Percentiles rank a stretch among this genome's conserved stretches.
Conservation (phyloP, 129 eudicot genomes). For the Arctium lappa region DNA sequence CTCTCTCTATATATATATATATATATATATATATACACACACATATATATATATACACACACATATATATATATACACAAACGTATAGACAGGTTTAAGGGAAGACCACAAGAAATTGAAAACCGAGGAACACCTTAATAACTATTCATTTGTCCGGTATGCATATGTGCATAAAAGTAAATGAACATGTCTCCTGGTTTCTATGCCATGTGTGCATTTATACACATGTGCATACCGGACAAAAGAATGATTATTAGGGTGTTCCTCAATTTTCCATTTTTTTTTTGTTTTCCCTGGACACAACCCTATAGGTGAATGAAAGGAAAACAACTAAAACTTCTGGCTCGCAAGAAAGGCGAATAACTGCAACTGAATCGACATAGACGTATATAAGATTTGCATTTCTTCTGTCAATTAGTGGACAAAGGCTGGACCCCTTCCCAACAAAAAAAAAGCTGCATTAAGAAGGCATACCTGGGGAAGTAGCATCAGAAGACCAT, state of each 20-base stretch:
- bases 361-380: too few relatives aligned
- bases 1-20: too few relatives aligned
- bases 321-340: too few relatives aligned
- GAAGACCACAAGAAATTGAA: neutral
- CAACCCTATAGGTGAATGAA: neutral
- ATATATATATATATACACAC: too few relatives aligned
- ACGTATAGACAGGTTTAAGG: neutral
- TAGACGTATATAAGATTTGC: neutral
- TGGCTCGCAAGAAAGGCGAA: too few relatives aligned
- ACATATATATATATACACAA: neutral
- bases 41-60: neutral
- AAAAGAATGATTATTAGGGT: neutral
- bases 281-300: neutral
- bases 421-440: neutral
- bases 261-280: neutral
- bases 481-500: constrained; percentile 92
- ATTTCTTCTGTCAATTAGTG: neutral
- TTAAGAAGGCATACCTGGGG: constrained; percentile 66
- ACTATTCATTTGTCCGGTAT: neutral
- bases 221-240: neutral
- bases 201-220: neutral
- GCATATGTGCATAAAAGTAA: neutral
- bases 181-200: neutral
- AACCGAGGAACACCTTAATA: neutral
- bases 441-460: neutral